Percentiles rank a stretch among this genome's conserved stretches.
phyloP scores from a whole-genome alignment of 257 asterid genomes.

The Solanum piurae region DNA sequence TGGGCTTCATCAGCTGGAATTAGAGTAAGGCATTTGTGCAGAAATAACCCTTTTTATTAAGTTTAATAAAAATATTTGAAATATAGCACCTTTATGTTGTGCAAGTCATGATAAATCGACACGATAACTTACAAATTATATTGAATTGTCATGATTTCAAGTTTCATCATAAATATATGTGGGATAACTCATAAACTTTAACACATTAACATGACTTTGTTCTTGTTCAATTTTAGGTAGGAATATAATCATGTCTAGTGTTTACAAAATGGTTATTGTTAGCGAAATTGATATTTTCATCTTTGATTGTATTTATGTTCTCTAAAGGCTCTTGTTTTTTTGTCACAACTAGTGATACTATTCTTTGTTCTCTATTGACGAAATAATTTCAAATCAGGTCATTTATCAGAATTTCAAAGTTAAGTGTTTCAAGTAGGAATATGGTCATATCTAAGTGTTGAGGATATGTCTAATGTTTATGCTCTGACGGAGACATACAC shows the following conservation, averaged over 20 bases:
- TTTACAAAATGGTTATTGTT: too few relatives aligned
- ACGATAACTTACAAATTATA: background rate
- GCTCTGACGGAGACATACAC: background rate
- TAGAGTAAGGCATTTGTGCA: background rate
- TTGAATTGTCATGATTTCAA: background rate
- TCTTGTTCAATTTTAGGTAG: background rate
- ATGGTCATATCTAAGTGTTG: too few relatives aligned
- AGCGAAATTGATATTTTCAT: background rate
- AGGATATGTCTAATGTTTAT: background rate
- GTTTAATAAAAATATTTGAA: background rate
- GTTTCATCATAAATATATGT: background rate
- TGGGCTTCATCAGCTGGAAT: background rate
- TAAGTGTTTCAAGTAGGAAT: too few relatives aligned
- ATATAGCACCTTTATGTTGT: background rate
- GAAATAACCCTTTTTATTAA: background rate
- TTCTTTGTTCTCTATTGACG: background rate
- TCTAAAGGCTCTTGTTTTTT: background rate
- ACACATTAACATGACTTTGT: background rate
- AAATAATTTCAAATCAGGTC: background rate
- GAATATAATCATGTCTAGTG: background rate
- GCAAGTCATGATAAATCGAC: background rate
- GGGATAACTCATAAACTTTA: background rate
- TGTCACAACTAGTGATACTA: background rate
- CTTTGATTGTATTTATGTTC: background rate
- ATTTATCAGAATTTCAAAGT: background rate